These are phyloP conservation scores for Metschnikowia lunata DNA, from an alignment of 805 yeast genomes.

Conservation along the genomic window DNA sequence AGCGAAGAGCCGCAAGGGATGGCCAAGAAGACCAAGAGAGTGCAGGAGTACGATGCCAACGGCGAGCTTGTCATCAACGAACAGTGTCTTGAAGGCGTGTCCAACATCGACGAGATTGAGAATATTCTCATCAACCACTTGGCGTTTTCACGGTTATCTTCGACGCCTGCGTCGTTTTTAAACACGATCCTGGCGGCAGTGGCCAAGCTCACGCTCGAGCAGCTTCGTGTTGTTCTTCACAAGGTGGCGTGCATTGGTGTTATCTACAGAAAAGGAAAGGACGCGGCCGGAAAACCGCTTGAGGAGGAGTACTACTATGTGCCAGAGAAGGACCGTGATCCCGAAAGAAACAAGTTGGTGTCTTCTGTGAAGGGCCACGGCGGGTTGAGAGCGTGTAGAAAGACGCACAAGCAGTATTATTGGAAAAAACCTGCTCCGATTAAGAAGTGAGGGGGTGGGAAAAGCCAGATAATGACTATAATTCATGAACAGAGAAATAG, in stretches of 20 bases:
- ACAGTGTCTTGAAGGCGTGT: slow-evolving; percentile 25
- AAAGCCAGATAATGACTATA: no score
- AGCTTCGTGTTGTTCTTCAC: slow-evolving; percentile 42
- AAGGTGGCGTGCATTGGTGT: slow-evolving; percentile 70
- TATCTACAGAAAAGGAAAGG: slow-evolving; percentile 84
- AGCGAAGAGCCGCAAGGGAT: slow-evolving; percentile 32
- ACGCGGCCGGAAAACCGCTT: slow-evolving; percentile 91
- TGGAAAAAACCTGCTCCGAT: slow-evolving; percentile 60
- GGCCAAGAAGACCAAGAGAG: slow-evolving; percentile 17
- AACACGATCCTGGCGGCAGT: slow-evolving; percentile 57
- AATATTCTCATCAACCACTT: slow-evolving; percentile 75
- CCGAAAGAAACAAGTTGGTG: slow-evolving; percentile 64
- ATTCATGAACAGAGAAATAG: no score
- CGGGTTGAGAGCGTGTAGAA: slow-evolving; percentile 80
- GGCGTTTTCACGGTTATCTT: slow-evolving; percentile 84
- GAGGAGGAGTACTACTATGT: slow-evolving; percentile 93
- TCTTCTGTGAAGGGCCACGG: slow-evolving; percentile 77
- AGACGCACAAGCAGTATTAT: slow-evolving; percentile 85
- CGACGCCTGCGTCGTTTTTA: slow-evolving; percentile 77
- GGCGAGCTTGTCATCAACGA: slow-evolving; percentile 25
- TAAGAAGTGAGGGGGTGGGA: slow-evolving; percentile 24
- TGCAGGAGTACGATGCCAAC: slow-evolving; percentile 18
- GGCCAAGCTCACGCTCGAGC: slow-evolving; percentile 40
- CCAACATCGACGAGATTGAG: slow-evolving; percentile 48
- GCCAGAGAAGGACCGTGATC: slow-evolving; percentile 75